Percentiles rank a stretch among this genome's conserved stretches.
phyloP scores from a whole-genome alignment of 495 filamentous ascomycete species.

The Penicillium parvum region DNA sequence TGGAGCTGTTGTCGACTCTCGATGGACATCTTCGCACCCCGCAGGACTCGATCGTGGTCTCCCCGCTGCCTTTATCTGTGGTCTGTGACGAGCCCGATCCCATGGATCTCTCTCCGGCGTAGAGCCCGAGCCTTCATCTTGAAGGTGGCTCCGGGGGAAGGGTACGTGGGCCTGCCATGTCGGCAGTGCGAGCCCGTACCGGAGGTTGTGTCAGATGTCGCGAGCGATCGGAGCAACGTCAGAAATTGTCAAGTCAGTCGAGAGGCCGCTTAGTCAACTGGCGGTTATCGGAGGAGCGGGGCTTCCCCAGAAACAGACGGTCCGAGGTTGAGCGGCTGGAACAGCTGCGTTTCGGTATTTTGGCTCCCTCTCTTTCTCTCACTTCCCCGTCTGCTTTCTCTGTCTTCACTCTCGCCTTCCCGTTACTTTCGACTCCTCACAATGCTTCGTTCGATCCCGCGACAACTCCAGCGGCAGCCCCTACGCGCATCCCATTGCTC shows the following conservation, averaged over 20 bases:
- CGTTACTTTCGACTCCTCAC: background rate
- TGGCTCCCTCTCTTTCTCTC: background rate
- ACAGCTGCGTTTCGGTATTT: slow-evolving; percentile 2
- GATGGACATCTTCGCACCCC: background rate
- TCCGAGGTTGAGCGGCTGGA: slow-evolving; percentile 14
- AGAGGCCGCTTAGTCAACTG: slow-evolving; percentile 3
- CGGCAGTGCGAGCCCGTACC: no score
- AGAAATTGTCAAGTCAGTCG: background rate
- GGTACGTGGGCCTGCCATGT: no score
- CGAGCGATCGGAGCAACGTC: background rate
- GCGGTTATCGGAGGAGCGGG: slow-evolving; percentile 14
- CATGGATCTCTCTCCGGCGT: no score
- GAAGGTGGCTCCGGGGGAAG: no score
- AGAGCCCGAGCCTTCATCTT: no score
- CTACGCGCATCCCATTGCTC: slow-evolving; percentile 16
- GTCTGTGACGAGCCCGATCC: no score
- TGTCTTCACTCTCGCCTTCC: background rate
- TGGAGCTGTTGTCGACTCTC: background rate
- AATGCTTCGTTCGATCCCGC: slow-evolving; percentile 38
- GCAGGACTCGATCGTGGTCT: background rate
- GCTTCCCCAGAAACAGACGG: slow-evolving; percentile 12
- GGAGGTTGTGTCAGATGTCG: no score
- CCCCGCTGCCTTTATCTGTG: no score
- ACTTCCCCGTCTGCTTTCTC: background rate
- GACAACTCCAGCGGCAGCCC: slow-evolving; percentile 34